Evolutionary conservation across 2,329 filamentous ascomycete species (phyloP), one percentile per base, ranked within the genome.

Genomic region (Xylariaceae sp.): DNA sequence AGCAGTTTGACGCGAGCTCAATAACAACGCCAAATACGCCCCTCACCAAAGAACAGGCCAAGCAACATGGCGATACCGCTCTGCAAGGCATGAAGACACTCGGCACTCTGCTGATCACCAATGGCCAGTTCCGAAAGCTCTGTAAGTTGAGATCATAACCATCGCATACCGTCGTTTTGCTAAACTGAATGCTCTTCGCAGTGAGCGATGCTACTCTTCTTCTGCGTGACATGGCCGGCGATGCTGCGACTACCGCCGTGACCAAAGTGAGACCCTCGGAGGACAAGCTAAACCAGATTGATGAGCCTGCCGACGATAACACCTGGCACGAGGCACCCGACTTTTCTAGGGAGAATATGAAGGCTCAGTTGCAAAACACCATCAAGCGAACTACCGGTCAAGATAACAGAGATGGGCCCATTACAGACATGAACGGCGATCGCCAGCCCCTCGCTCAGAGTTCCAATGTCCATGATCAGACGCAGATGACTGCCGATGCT

Each of bases 91-190:
- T 99, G 50, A 87, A 91, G 67, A 96, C 91, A 2, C 80, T 99
- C 0, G 94, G 93, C 55, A 92, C 88, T 15, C 80, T 99, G 59
- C 79, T 97, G 68, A 88, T 97, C 70, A 96, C 92, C 69, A 99
- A 99, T 69, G 94, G 94, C 66, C 92, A 97, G 74, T 97, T 96
- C 81, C 85, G 92, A 67, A 96, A 96, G 78, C 84, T 96, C 39
- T 76, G 89, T 88, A 83, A 74, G 88, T 84, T 7, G 52, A 2
- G 42, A 11, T 3, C 1, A 7, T 2, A 5, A 11, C 4, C 6
- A 13, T 37, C 47, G 6, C 3, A 7, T 30, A 11, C 1, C 23
- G 4, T 30, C 45, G 2, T 13, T 8, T 15, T 23, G 50, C 1
- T 11, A 37, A 60, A 15, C 56, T 50, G 44, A 52, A 9, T n/a